Base-by-base conservation (phyloP, 2,329 filamentous ascomycete species). In the Exophiala calicioides region DNA sequence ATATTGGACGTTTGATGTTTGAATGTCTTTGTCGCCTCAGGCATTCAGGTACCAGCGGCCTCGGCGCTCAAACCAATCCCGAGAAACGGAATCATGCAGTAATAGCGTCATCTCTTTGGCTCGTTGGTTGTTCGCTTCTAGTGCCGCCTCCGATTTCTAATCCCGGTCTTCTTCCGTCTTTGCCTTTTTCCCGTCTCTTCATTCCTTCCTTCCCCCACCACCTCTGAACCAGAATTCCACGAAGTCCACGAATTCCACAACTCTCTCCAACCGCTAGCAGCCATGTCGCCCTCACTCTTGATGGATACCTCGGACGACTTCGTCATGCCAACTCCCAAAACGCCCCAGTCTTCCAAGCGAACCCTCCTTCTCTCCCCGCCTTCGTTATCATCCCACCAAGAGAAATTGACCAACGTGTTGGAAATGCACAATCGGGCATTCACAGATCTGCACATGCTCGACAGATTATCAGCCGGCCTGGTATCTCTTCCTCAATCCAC, bases 361-460 rank as follows among this genome's bases (percentile, higher is more conserved):
- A 91, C 85, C 23, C 84, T 95, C 53, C 82, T 95, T 30, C 84
- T 97, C 52, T 90, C 91, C 23, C 91, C 93, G 42, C 90, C 93
- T 9, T 95, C 90, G 18, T 80, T 97, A 60, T 85, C 93, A 58
- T 82, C 88, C 44, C 86, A 95, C 68, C 88, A 90, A 58, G 84
- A 88, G 58, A 82, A 82, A 60, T 78, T 97, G 56, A 79, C 82
- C 56, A 73, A 75, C 57, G 76, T 93, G 53, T 80, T 95, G 61
- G 76, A 82, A 49, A 74, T 81, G 47, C 83, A 88, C 72, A 83
- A 93, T 67, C 85, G 89, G 63, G 73, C 78, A 55, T 75, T 79
- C 34, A 91, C 90, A 53, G 93, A 98, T 65, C 77, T 98, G 42
- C 93, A 97, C 69, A 98, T 98, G 93, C 86, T 98, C 52, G 93